These are phyloP conservation scores for Annulohypoxylon bovei DNA, from an alignment of 495 filamentous ascomycete species.

Conservation along the genomic window DNA sequence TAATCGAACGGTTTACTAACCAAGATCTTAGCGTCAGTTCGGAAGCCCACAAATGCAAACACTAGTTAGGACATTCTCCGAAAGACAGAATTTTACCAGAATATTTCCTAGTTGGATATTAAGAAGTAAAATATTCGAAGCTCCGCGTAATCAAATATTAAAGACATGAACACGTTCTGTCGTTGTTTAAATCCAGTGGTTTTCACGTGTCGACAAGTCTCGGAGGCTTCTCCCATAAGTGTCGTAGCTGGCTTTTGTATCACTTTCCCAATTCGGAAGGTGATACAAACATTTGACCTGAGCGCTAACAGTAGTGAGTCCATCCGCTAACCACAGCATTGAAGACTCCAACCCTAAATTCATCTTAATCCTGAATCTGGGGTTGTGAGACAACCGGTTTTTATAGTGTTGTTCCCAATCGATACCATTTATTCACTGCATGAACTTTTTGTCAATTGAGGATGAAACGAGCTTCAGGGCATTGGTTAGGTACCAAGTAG, in stretches of 20 bases:
- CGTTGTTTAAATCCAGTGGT: neutral
- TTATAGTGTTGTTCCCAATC: neutral
- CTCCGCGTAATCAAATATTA: neutral
- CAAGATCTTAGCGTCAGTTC: neutral
- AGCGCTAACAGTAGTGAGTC: neutral
- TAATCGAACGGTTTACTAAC: neutral
- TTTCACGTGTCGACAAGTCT: neutral
- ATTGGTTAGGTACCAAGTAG: neutral
- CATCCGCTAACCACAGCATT: neutral
- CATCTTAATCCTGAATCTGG: neutral
- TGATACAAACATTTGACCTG: neutral
- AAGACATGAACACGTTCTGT: neutral
- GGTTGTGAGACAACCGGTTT: neutral
- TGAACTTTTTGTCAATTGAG: neutral
- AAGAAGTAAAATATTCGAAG: neutral
- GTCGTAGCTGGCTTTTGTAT: neutral
- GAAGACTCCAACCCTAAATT: neutral
- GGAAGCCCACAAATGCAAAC: neutral
- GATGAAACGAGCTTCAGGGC: conserved; percentile 1
- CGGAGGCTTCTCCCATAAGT: neutral
- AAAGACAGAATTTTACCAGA: neutral
- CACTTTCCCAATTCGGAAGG: neutral
- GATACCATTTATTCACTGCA: neutral
- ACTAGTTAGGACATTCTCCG: too few relatives aligned
- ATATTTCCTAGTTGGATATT: neutral